These are phyloP conservation scores for Aspergillus sp. DNA, from an alignment of 2,329 filamentous ascomycete genomes.

Conservation along the genomic window DNA sequence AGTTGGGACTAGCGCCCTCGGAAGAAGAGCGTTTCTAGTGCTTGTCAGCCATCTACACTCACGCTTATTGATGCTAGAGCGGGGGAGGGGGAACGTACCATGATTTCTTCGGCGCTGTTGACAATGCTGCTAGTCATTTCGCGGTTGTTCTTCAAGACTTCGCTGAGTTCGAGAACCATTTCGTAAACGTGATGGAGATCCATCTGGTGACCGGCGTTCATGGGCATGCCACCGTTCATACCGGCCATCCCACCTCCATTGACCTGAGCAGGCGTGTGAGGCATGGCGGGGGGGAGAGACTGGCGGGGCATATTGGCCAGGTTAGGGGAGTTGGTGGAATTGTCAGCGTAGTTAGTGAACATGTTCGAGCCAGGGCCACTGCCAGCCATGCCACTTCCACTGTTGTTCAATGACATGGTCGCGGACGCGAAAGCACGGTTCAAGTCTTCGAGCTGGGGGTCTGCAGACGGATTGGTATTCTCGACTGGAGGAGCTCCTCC, in stretches of 20 bases:
- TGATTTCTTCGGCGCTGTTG: conserved; percentile 45
- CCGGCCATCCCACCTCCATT: conserved; percentile 34
- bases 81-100: conserved; percentile 26
- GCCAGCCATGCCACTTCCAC: conserved; percentile 20
- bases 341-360: conserved; percentile 30
- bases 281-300: conserved; percentile 27
- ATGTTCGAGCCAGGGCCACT: conserved; percentile 23
- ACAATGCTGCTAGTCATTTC: conserved; percentile 47
- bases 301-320: conserved; percentile 29
- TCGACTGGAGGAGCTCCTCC: conserved; percentile 14
- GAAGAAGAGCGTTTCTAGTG: conserved; percentile 38
- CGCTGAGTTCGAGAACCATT: conserved; percentile 46
- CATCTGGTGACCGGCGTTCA: conserved; percentile 49
- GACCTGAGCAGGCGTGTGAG: conserved; percentile 26
- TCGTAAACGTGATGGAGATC: conserved; percentile 48
- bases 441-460: conserved; percentile 28
- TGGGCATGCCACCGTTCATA: conserved; percentile 34
- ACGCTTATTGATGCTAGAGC: background rate
- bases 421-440: conserved; percentile 31
- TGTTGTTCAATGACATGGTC: conserved; percentile 35
- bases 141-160: conserved; percentile 45
- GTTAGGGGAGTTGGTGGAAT: conserved; percentile 20
- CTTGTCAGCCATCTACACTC: conserved; percentile 7
- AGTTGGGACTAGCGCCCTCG: conserved; percentile 33
- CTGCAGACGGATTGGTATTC: conserved; percentile 14